Evolutionary conservation across 169 alveolate genomes (phyloP).

Genomic region (Eimeria maxima): DNA sequence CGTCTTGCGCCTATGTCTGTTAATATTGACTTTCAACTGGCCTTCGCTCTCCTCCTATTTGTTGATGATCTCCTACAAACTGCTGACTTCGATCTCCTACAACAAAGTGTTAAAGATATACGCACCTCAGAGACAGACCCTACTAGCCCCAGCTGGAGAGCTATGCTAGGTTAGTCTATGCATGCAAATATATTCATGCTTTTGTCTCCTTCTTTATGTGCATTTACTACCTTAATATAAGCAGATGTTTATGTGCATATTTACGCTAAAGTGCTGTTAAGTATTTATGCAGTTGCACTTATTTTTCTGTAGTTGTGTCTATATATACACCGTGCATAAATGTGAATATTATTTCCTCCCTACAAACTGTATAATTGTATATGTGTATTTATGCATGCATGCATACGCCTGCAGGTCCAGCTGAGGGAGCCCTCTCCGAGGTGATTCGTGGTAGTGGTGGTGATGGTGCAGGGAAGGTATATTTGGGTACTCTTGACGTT

Average conservation of each 20-base stretch:
- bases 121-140: slow-evolving; percentile 74
- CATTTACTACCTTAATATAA: too few relatives aligned
- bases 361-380: background rate
- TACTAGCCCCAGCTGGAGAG: slow-evolving; percentile 72
- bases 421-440: slow-evolving; percentile 47
- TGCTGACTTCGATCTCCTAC: slow-evolving; percentile 74
- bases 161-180: slow-evolving; percentile 62
- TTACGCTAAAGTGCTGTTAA: background rate
- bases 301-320: background rate
- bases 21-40: slow-evolving; percentile 78
- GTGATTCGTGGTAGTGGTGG: slow-evolving; percentile 68
- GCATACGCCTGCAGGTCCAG: slow-evolving; percentile 10
- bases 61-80: slow-evolving; percentile 78
- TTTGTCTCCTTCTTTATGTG: too few relatives aligned
- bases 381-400: too few relatives aligned
- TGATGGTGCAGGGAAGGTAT: slow-evolving; percentile 78
- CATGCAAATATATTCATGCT: too few relatives aligned
- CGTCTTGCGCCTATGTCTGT: slow-evolving; percentile 71
- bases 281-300: background rate
- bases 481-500: slow-evolving; percentile 63
- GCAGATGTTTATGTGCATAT: background rate
- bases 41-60: slow-evolving; percentile 64
- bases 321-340: background rate
- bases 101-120: slow-evolving; percentile 79
- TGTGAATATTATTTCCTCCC: background rate